Percentiles rank a stretch among this genome's conserved stretches.
Evolutionary conservation across 106 monocot species (phyloP).

Genomic region (Dioscorea alata): DNA sequence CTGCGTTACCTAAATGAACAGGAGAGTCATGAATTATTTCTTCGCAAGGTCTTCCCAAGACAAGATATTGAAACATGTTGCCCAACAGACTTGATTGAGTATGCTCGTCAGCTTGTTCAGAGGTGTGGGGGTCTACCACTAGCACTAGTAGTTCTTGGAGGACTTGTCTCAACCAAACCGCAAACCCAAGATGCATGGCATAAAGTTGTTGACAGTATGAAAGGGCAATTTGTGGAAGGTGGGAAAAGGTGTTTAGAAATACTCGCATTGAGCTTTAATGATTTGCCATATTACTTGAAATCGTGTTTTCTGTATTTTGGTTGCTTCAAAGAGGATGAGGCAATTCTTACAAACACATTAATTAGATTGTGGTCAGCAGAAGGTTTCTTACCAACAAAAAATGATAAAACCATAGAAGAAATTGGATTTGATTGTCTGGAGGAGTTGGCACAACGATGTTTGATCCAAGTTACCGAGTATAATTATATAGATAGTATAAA

Average conservation of each 20-base stretch:
- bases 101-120: constrained; percentile 2
- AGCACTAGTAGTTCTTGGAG: constrained; percentile 18
- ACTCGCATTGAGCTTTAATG: constrained; percentile 12
- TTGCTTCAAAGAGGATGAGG: no score
- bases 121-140: constrained; percentile 26
- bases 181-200: background rate
- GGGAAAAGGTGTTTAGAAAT: constrained; percentile 1
- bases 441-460: no score
- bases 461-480: constrained; percentile 38
- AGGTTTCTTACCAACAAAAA: no score
- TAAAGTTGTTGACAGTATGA: background rate
- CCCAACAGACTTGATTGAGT: background rate
- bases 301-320: constrained; percentile 13
- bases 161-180: constrained; percentile 11
- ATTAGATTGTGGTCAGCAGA: no score
- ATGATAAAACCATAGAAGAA: no score
- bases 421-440: no score
- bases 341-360: no score
- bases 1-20: background rate
- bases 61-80: background rate
- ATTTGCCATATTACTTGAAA: constrained; percentile 16
- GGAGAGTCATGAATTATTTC: constrained; percentile 12
- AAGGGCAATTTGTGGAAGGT: constrained; percentile 4
- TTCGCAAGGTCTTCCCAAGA: constrained; percentile 13
- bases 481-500: constrained; percentile 1